A percentile compares a stretch with the other conserved stretches of the same genome.
Conservation (phyloP, 345 rosid genomes). For the Populus ilicifolia region DNA sequence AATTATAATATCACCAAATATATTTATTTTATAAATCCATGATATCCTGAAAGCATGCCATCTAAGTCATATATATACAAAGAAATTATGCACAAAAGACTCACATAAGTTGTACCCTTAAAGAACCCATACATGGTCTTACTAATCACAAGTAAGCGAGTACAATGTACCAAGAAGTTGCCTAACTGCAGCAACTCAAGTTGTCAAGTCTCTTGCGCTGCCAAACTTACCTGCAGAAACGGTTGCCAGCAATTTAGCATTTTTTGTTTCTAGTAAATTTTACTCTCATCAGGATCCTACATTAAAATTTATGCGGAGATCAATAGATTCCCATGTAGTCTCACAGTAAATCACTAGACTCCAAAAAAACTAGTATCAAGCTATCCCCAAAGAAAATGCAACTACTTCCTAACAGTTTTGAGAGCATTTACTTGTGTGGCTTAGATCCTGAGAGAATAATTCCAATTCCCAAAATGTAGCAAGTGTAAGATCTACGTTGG, state of each 20-base stretch:
- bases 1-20: too few species aligned
- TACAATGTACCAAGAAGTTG: neutral
- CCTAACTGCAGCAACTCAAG: neutral
- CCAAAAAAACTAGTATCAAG: neutral
- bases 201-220: neutral
- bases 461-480: neutral
- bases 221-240: neutral
- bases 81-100: neutral
- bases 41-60: rapidly evolving
- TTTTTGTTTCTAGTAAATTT: neutral
- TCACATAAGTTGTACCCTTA: neutral
- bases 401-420: neutral
- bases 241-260: neutral
- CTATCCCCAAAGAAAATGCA: neutral
- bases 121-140: neutral
- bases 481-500: neutral
- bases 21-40: too few species aligned
- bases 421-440: neutral
- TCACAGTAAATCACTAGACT: neutral
- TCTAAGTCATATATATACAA: neutral
- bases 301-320: neutral
- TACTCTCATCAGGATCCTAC: neutral
- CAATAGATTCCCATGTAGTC: neutral
- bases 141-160: neutral
- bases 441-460: neutral